Evolutionary conservation across 2,329 filamentous ascomycete genomes (phyloP), one percentile per base, ranked within the genome.

Genomic region (Lasiodiplodia gonubiensis): DNA sequence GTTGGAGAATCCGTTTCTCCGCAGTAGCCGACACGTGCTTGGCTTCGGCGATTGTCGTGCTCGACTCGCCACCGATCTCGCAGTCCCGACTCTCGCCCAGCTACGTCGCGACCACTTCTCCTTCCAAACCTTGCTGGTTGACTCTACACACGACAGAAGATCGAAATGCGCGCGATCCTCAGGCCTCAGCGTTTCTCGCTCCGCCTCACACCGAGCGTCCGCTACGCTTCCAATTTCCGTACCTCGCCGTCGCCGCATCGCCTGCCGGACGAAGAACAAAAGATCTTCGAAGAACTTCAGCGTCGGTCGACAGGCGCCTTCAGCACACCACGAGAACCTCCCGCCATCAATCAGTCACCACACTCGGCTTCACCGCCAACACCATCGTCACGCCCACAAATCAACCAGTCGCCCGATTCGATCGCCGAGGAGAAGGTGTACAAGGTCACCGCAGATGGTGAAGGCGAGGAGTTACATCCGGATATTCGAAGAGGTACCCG

Each of bases 261-360:
- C 59, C 92, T 98, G 12, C 93, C 94, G 7, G 89, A 93, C 74
- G 89, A 92, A 79, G 90, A 97, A 73, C 94, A 97, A 83, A 92
- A 93, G 77, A 88, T 96, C 71, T 97, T 95, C 78, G 94, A 97
- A 80, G 86, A 89, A 51, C 90, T 98, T 4, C 93, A 97, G 77
- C 88, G 88, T 72, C 84, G 85, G 76, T 97, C 83, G 72, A 96
- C 88, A 71, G 92, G 86, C 70, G 95, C 81, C 70, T 97, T 87
- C 81, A 95, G 83, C 82, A 95, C 87, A 73, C 90, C 82, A 73
- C 85, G 71, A 60, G 72, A 78, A 78, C 75, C 10, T 71, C 81
- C 1, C 72, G 80, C 6, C 81, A 84, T 49, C 49, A 75, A 64
- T 42, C 76, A 59, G 51, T 70, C 46, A 30, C 69, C 67, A 35